Percentiles rank a stretch among this genome's conserved stretches.
phyloP scores from a whole-genome alignment of 352 stramenopile genomes.

The Pythium oligandrum region DNA sequence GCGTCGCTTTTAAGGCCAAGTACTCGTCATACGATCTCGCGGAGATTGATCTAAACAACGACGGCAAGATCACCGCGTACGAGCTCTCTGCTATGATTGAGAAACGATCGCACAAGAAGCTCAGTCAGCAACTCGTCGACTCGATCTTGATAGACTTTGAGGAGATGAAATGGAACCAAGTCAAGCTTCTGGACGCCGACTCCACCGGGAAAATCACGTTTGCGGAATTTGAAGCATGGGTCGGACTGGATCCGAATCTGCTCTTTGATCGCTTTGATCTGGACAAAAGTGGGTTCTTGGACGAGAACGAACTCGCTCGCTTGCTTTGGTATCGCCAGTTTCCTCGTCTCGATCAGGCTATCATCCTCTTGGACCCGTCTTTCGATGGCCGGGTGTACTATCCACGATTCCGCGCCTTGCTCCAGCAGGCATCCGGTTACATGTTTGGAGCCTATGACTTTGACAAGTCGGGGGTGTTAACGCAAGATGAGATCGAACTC shows the following conservation, averaged over 20 bases:
- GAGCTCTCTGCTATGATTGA: conserved; percentile 40
- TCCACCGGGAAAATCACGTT: conserved; percentile 56
- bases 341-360: conserved; percentile 51
- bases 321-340: conserved; percentile 68
- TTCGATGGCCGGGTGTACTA: conserved; percentile 84
- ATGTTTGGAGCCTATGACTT: conserved; percentile 78
- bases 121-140: conserved; percentile 34
- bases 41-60: conserved; percentile 54
- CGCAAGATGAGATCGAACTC: conserved; percentile 56
- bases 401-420: conserved; percentile 39
- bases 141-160: conserved; percentile 53
- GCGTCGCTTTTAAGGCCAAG: conserved; percentile 38
- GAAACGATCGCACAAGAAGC: conserved; percentile 22
- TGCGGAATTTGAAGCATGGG: conserved; percentile 60
- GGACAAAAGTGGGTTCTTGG: conserved; percentile 80
- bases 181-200: conserved; percentile 42
- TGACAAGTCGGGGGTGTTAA: conserved; percentile 47
- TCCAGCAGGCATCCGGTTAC: conserved; percentile 40
- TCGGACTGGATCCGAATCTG: conserved; percentile 68
- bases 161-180: conserved; percentile 51
- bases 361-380: conserved; percentile 73
- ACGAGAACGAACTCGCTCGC: conserved; percentile 76
- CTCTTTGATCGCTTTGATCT: conserved; percentile 80
- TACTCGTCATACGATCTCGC: conserved; percentile 73
- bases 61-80: conserved; percentile 67